Base-by-base conservation (phyloP, 139 green algal species). In the Chlorella sorokiniana region DNA sequence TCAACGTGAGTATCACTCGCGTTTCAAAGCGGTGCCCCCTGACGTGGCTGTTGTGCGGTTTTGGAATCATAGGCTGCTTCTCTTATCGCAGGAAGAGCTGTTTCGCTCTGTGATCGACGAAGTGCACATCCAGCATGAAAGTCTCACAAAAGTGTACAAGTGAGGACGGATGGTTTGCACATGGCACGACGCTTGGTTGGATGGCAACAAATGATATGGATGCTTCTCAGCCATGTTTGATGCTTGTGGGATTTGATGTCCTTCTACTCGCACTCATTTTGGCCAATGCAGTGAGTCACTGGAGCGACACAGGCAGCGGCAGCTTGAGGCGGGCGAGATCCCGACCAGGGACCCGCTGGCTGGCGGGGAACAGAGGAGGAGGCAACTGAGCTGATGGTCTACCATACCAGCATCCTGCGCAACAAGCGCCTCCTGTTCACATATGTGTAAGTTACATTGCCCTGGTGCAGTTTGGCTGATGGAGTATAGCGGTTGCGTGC, bases 361-460 rank as follows among this genome's bases (percentile, higher is more conserved):
- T 88, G 84, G 84, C 48, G 45, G 9, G 84, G 84, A 33, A 86
- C 64, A 16, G 80, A 88, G 40, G 81, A 86, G 14, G 83, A 91
- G 65, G 86, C 89, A 3, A 81, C 75, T 27, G 86, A 91, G 71
- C 69, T 92, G 27, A 80, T 92, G 44, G 83, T 92, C 1, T 89
- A 92, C 38, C 89, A 92, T 44, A 75, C 73, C 25, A 62, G 73
- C 76, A 92, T 92, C 48, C 83, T 92, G 23, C 76, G 89, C 35
- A 92, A 92, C 83, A 92, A 92, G 75, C 73, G 87, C 11, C 78
- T 92, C 5, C 81, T 92, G 31, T 76, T 91, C 42, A 71, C 77
- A 22, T 92, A 92, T 51, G 83, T 81, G 88, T 91, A 62, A 86
- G 85, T 48, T 10, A 42, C 61, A 2, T 38, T 16, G 23, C 3